These are phyloP conservation scores for Penicillium hesseltinei DNA, from an alignment of 2,329 filamentous ascomycete species.

Conservation along the genomic window DNA sequence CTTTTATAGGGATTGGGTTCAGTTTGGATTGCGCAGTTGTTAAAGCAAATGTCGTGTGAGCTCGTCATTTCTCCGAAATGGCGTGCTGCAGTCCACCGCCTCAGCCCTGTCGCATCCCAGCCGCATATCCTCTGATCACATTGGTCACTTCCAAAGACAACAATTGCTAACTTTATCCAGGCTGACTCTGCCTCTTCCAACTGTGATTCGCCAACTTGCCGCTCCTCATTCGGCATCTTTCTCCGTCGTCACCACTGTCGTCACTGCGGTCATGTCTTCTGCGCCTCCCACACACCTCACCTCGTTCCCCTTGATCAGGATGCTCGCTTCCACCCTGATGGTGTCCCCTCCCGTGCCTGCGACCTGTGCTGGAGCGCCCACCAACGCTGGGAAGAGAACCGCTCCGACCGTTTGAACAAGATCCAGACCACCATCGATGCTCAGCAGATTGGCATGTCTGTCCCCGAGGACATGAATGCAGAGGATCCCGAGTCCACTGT, in stretches of 20 bases:
- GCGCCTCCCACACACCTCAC: constrained; percentile 57
- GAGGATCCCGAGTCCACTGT: constrained; percentile 17
- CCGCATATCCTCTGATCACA: not conserved
- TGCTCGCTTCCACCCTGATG: constrained; percentile 62
- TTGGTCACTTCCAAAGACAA: not conserved
- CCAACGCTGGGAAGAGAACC: constrained; percentile 54
- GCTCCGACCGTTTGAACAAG: constrained; percentile 52
- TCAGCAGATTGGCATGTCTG: constrained; percentile 22
- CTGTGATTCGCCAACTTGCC: constrained; percentile 60
- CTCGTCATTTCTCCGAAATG: constrained; percentile 23
- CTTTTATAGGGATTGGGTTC: constrained; percentile 21
- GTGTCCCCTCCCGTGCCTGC: constrained; percentile 56
- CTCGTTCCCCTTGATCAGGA: constrained; percentile 62
- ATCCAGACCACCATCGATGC: constrained; percentile 41
- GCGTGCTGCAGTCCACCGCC: constrained; percentile 23
- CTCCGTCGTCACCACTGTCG: constrained; percentile 65
- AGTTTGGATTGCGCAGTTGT: constrained; percentile 22
- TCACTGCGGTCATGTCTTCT: constrained; percentile 65
- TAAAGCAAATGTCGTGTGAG: constrained; percentile 21
- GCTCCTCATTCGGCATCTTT: constrained; percentile 59
- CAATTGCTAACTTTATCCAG: constrained; percentile 37
- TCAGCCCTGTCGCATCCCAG: not conserved
- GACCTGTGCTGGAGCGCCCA: constrained; percentile 61
- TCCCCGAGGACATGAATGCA: constrained; percentile 23
- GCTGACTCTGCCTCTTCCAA: constrained; percentile 56